Base-by-base conservation (phyloP, 805 yeast genomes). In the Torulaspora quercuum region DNA sequence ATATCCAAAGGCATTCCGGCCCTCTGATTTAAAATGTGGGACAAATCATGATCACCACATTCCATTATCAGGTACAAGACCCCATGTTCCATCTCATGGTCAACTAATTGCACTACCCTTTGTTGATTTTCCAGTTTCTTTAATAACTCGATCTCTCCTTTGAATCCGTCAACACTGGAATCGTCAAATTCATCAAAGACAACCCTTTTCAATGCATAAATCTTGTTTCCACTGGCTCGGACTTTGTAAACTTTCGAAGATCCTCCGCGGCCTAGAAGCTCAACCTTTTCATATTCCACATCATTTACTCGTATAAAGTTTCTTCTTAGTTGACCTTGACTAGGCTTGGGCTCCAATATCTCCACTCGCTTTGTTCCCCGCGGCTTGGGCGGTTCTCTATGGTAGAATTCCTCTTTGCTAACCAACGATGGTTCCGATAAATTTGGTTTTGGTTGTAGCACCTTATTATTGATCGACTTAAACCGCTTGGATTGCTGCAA, bases 41-140 rank as follows among this genome's bases (percentile, higher is more conserved):
- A 90, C 17, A 90, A 63, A 58, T 90, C 97, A 35, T 84, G 75
- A 44, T 90, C 95, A 13, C 97, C 97, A 55, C 95, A 85, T 61
- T 92, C 97, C 95, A 90, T 86, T 3, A 88, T 83, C 44, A 90
- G 64, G 52, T 73, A 70, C 22, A 90, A 68, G 2, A 78, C 70
- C 0, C 82, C 78, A 17, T 73, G 76, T 3, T 70, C 69, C 46
- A 87, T 67, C n/a, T 80, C 78, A 58, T 82, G 76, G 52, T 87
- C 95, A 22, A 82, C 63, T 28, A 90, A 66, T 50, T 75, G 72
- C 3, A 92, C 95, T 4, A 90, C 97, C 34, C 96, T 65, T 21
- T 74, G 73, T 47, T 80, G 73, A 24, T 70, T 64, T 38, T 72
- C 67, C 15, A 92, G 64, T 46, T 75, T 74, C 14, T 72, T 65